Evolutionary conservation across 1,284 basidiomycete genomes (phyloP).

Genomic region (Cryptococcus neoformans): DNA sequence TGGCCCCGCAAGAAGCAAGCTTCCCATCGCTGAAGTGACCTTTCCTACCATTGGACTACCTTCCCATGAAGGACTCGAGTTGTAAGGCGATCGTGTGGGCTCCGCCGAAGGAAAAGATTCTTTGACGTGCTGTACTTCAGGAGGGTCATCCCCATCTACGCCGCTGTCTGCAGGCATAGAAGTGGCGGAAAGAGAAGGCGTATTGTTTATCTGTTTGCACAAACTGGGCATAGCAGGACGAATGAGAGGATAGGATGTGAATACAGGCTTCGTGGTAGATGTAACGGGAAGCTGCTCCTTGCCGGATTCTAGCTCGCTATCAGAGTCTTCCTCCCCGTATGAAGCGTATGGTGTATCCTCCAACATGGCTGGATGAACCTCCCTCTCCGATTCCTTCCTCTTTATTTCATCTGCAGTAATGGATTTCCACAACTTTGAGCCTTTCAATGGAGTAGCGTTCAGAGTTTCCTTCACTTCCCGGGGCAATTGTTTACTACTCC

Average conservation of each 20-base stretch:
- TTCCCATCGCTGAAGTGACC: neutral
- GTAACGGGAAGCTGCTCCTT: neutral
- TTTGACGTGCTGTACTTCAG: neutral
- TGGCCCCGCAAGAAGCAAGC: constrained; percentile 7
- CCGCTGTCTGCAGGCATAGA: neutral
- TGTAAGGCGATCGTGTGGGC: neutral
- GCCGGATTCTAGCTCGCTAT: constrained; percentile 4
- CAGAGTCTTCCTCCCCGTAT: constrained; percentile 1
- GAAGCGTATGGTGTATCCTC: neutral
- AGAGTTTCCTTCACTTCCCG: neutral
- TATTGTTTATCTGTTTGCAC: too few species aligned
- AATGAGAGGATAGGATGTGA: neutral
- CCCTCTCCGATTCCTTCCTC: neutral
- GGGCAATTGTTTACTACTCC: constrained; percentile 29
- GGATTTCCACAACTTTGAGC: constrained; percentile 26
- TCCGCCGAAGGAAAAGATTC: neutral
- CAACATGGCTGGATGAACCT: constrained; percentile 19
- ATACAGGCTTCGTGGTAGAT: neutral
- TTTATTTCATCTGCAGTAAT: constrained; percentile 27
- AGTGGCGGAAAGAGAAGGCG: neutral
- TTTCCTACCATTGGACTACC: neutral
- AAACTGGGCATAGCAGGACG: neutral
- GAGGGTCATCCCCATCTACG: neutral
- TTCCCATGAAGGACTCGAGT: neutral
- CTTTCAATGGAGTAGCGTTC: constrained; percentile 18